Evolutionary conservation across 2,329 filamentous ascomycete species (phyloP), one percentile per base, ranked within the genome.

Genomic region (Alternaria longipes): DNA sequence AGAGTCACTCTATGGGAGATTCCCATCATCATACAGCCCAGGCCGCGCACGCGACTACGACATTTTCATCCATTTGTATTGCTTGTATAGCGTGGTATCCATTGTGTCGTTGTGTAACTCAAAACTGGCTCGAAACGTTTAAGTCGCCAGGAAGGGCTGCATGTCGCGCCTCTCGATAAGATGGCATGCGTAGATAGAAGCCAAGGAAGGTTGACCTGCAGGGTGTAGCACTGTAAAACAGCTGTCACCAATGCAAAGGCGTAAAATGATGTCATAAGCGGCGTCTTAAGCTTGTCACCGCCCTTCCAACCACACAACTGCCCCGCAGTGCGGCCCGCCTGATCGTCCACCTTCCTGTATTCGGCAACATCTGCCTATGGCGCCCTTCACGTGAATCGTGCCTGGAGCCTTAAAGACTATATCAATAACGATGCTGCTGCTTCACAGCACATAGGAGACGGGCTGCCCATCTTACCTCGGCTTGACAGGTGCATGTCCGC

Each of bases 251-350:
- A 3, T 4, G 16, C 14, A 3, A 26, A 32, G 34, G 32, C 30
- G 34, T n/a, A 50, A 24, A 24, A 20, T 50, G 46, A 50, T 18
- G 46, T 50, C 46, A 50, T 38, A 38, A 14, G 36, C 30, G 20
- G 14, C 30, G 22, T 38, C 5, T 6, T 8, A 24, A 32, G 46
- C 46, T 36, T 26, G 3, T n/a, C 8, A 14, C 18, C 36, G 46
- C 46, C 46, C 46, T 49, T 36, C 16, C 9, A 28, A 40, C 44
- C 46, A 34, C 45, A 49, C 28, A n/a, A 49, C 18, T 3, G 9
- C 34, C 49, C 49, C 49, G 38, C 49, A 36, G 26, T n/a, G 32
- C 49, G 34, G 32, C 49, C 36, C 49, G 49, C 49, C 49, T 52
- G 49, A 52, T 52, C 49, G 8, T 52, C 34, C 16, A 18, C 49